Evolutionary conservation across 2,329 filamentous ascomycete species (phyloP), one percentile per base, ranked within the genome.

Genomic region (Penicillium rolfsii): DNA sequence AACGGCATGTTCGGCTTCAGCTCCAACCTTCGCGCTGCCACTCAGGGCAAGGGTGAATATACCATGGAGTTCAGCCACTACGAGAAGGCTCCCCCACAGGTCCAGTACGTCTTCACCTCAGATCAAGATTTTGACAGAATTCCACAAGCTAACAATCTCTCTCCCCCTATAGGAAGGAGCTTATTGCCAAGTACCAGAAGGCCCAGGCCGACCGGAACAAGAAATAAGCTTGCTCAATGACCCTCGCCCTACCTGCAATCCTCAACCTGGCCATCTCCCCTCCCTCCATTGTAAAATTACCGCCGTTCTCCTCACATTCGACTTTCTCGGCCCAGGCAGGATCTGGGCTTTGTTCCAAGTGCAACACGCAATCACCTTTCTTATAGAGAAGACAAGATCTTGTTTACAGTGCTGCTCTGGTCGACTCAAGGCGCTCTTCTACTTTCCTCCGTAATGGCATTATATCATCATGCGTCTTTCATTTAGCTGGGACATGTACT

Each of bases 11-110:
- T 99, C 76, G 95, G 95, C 65, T 98, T 99, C 81, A 93, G 89
- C 72, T 91, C 89, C 45, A 91, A 97, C 79, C 80, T 99, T 68
- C 87, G 95, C 70, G 95, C 95, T 14, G 91, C 93, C 24, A 98
- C 93, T 2, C 95, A 99, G 81, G 95, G 95, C 64, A 99, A 99
- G 85, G 95, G 95, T 72, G 95, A 99, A 82, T 99, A 97, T 75
- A 90, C 86, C 72, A 98, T 99, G 95, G 95, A 99, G 80, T 99
- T 99, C 74, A 95, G 91, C 78, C 95, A 98, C 81, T 99, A 99
- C 73, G 88, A 91, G 55, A 84, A 92, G 55, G 92, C 95, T 61
- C 90, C 93, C 52, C 87, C 87, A 71, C 93, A 98, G 75, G 77
- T 98, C 77, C 95, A 99, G 89, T 91, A 89, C 75, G 88, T 86